Evolutionary conservation across 1,284 basidiomycete species (phyloP).

Genomic region (Tilletia caries): DNA sequence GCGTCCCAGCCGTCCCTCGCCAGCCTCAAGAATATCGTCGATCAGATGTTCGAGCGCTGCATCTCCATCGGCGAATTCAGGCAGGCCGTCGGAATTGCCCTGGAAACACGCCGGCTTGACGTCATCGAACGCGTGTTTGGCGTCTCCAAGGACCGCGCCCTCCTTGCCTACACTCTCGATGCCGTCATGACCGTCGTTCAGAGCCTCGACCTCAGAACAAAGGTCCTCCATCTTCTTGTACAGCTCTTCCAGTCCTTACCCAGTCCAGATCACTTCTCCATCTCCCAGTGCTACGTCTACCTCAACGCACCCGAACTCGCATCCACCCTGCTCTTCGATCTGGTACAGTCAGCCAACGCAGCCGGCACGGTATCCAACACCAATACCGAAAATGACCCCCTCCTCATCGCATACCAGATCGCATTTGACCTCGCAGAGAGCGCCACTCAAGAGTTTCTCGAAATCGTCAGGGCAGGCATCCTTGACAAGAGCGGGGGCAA

Average conservation of each 20-base stretch:
- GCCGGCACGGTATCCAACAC: conserved; percentile 31
- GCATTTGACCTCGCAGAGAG: conserved; percentile 53
- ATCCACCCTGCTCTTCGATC: conserved; percentile 42
- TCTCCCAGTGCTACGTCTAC: conserved; percentile 53
- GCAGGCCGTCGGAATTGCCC: conserved; percentile 51
- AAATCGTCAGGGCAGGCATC: conserved; percentile 39
- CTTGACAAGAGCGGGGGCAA: conserved; percentile 24
- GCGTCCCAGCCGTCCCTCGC: conserved; percentile 23
- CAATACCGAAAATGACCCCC: conserved; percentile 44
- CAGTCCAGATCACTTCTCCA: conserved; percentile 50
- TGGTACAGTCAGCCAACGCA: conserved; percentile 42
- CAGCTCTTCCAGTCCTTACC: conserved; percentile 49
- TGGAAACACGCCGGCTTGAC: conserved; percentile 49
- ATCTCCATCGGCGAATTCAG: conserved; percentile 45
- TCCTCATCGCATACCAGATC: conserved; percentile 50
- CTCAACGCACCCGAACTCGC: conserved; percentile 46
- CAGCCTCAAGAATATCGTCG: conserved; percentile 45
- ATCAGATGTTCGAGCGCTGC: conserved; percentile 52
- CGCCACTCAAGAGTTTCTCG: conserved; percentile 53
- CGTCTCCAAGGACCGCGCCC: conserved; percentile 38
- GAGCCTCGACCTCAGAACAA: conserved; percentile 37
- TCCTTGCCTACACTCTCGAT: conserved; percentile 51
- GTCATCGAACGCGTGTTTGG: conserved; percentile 48
- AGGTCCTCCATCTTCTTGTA: conserved; percentile 51
- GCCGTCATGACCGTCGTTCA: conserved; percentile 47